These are phyloP conservation scores for Pseudonitzschia delicatissima DNA, from an alignment of 108 stramenopile genomes.

Conservation along the genomic window DNA sequence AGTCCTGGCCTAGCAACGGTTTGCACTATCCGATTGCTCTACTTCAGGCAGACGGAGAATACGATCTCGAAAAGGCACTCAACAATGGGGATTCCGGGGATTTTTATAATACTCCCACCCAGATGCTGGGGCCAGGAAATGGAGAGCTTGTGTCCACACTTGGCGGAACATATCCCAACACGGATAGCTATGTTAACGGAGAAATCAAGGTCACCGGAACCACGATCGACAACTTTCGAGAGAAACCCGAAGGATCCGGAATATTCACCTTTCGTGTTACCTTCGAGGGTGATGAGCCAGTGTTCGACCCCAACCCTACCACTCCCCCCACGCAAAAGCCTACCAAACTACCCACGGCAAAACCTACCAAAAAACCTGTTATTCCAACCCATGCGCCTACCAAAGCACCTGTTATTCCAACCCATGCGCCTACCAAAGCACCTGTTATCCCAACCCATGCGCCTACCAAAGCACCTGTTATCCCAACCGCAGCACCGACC, in stretches of 20 bases:
- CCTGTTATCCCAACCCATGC: too few relatives aligned
- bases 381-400: not conserved
- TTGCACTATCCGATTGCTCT: constrained; percentile 58
- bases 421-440: not conserved
- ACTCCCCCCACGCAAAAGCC: not conserved
- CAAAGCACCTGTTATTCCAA: not conserved
- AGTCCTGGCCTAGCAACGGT: constrained; percentile 57
- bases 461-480: not conserved
- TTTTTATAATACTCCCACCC: constrained; percentile 22
- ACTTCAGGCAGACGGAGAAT: constrained; percentile 55
- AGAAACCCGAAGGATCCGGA: not conserved
- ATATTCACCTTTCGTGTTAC: constrained; percentile 15
- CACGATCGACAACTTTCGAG: constrained; percentile 5
- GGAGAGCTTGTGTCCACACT: not conserved
- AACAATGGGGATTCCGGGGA: constrained; percentile 49
- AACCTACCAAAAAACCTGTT: not conserved
- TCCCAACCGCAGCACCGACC: not conserved
- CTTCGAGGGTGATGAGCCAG: not conserved
- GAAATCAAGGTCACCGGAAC: constrained; percentile 13
- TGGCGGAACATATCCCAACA: constrained; percentile 47
- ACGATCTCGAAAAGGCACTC: constrained; percentile 49
- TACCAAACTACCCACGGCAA: not conserved
- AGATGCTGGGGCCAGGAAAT: constrained; percentile 21
- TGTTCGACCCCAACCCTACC: not conserved
- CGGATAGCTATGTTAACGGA: constrained; percentile 38